phyloP scores from a whole-genome alignment of 495 filamentous ascomycete species.

The Neurospora tetrasperma region DNA sequence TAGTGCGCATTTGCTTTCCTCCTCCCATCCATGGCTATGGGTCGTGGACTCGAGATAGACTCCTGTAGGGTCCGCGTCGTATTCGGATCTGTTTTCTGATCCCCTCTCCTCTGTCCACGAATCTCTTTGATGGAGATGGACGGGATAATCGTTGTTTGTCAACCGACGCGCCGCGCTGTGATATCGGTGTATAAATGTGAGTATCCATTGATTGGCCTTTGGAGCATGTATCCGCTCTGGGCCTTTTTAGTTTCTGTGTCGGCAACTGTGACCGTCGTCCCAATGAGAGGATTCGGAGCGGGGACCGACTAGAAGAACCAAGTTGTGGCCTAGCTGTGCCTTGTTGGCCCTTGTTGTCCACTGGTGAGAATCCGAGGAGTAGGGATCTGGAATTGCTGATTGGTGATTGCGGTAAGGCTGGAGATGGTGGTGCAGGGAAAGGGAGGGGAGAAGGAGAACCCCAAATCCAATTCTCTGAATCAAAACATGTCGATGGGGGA shows the following conservation, averaged over 20 bases:
- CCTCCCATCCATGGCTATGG: not conserved
- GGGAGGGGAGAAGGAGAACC: not conserved
- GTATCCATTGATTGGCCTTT: not conserved
- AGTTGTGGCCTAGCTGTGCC: not conserved
- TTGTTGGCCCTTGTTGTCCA: not conserved
- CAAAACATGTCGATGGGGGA: not conserved
- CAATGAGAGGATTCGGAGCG: not conserved
- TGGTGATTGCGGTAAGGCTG: not conserved
- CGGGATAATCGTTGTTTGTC: not conserved
- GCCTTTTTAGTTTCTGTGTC: not conserved
- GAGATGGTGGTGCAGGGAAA: not conserved
- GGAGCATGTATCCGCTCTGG: not conserved
- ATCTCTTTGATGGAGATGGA: not conserved
- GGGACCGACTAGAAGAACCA: not conserved
- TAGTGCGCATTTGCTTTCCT: not conserved
- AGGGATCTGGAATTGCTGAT: not conserved
- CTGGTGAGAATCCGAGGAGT: not conserved
- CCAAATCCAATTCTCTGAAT: not conserved
- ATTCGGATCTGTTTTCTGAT: not conserved
- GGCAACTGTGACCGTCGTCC: not conserved
- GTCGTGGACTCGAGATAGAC: not conserved
- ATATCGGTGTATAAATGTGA: not conserved
- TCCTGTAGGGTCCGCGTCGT: not conserved
- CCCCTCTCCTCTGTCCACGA: not conserved
- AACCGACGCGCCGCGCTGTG: not conserved